Conservation (phyloP, 352 stramenopile species). For the Globisporangium apiculatum region DNA sequence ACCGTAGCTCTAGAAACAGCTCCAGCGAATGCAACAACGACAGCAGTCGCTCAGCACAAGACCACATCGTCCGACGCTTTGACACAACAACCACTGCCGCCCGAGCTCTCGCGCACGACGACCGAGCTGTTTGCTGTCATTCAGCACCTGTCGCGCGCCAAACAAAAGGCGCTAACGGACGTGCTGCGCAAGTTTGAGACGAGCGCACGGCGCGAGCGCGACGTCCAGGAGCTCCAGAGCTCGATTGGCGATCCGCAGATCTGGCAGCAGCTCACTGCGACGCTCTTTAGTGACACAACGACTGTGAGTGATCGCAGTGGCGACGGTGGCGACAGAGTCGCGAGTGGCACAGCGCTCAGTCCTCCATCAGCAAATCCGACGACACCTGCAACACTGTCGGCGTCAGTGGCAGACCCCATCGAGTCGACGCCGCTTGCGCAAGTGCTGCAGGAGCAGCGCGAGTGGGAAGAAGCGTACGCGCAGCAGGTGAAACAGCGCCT, state of each 20-base stretch:
- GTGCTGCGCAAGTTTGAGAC: slow-evolving; percentile 57
- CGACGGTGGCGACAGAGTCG: neutral
- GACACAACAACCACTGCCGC: neutral
- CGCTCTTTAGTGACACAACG: slow-evolving; percentile 15
- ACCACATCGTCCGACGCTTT: neutral
- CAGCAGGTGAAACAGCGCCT: slow-evolving; percentile 41
- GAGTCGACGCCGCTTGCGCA: slow-evolving; percentile 20
- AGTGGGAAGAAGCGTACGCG: slow-evolving; percentile 58
- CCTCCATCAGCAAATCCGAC: too few species aligned
- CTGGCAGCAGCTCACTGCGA: slow-evolving; percentile 60
- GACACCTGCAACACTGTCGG: neutral
- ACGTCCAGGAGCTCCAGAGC: slow-evolving; percentile 41
- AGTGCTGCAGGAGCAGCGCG: slow-evolving; percentile 48
- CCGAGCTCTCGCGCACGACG: slow-evolving; percentile 38
- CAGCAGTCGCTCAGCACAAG: neutral
- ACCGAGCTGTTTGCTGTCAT: slow-evolving; percentile 59
- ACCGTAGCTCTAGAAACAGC: neutral
- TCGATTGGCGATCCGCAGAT: slow-evolving; percentile 69
- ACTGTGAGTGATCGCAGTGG: neutral
- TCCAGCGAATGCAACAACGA: neutral
- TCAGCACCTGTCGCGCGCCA: slow-evolving; percentile 57
- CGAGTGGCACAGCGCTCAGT: too few species aligned
- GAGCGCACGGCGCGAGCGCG: slow-evolving; percentile 39
- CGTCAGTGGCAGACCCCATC: slow-evolving; percentile 2
- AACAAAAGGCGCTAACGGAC: slow-evolving; percentile 53